These are phyloP conservation scores for Hortiboletus rubellus DNA, from an alignment of 1,284 basidiomycete species.

Conservation along the genomic window DNA sequence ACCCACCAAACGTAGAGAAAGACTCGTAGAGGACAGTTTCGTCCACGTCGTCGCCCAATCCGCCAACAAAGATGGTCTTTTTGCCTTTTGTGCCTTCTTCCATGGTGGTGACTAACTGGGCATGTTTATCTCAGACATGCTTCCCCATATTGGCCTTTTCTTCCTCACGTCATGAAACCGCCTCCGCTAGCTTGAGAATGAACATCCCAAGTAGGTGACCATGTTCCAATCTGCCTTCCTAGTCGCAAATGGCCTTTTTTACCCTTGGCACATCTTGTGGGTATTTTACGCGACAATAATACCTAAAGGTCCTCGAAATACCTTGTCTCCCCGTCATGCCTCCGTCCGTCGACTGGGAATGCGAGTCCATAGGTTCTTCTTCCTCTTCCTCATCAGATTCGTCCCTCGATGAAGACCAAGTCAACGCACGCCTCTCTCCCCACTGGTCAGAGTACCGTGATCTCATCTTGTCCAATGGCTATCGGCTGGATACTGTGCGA, in stretches of 20 bases:
- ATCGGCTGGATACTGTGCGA: conserved; percentile 62
- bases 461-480: conserved; percentile 51
- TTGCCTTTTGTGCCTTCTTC: conserved; percentile 80
- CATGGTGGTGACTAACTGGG: conserved; percentile 42
- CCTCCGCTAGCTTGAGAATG: conserved; percentile 7
- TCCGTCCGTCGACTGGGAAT: conserved; percentile 33
- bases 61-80: conserved; percentile 79
- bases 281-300: conserved; percentile 16
- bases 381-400: conserved; percentile 45
- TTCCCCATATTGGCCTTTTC: conserved; percentile 8
- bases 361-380: conserved; percentile 29
- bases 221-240: too few relatives aligned
- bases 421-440: conserved; percentile 58
- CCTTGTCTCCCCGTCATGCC: conserved; percentile 17
- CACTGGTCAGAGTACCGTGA: conserved; percentile 59
- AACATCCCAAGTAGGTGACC: not conserved
- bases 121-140: conserved; percentile 16
- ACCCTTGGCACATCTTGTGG: not conserved
- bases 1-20: conserved; percentile 77
- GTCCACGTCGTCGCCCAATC: conserved; percentile 73
- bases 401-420: conserved; percentile 61
- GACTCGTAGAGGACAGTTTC: conserved; percentile 64
- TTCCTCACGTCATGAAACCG: conserved; percentile 9
- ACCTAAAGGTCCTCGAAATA: not conserved
- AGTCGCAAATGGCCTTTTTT: too few relatives aligned